These are phyloP conservation scores for Didymella keratinophila DNA, from an alignment of 2,329 filamentous ascomycete species.

Conservation along the genomic window DNA sequence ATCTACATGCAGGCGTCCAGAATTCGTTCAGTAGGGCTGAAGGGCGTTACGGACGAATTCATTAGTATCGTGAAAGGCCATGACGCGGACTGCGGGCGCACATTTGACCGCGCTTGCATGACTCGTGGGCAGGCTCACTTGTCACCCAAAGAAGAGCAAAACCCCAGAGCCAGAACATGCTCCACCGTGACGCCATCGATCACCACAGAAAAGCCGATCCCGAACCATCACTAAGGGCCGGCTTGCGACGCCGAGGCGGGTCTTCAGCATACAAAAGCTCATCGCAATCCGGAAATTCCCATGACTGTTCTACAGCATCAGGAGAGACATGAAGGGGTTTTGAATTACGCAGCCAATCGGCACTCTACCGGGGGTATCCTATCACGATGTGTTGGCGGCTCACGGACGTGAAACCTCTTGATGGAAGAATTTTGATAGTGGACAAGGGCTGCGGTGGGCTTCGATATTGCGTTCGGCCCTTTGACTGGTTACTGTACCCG, in stretches of 20 bases:
- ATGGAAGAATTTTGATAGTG: not conserved
- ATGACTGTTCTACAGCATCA: slow-evolving; percentile 5
- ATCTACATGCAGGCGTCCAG: slow-evolving; percentile 4
- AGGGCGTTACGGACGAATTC: slow-evolving; percentile 18
- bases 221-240: slow-evolving; percentile 1
- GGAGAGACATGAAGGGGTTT: not conserved
- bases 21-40: slow-evolving; percentile 1
- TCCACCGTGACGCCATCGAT: slow-evolving; percentile 22
- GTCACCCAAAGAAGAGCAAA: slow-evolving; percentile 6
- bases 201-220: slow-evolving; percentile 20
- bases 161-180: slow-evolving; percentile 5
- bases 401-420: not conserved
- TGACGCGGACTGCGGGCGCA: slow-evolving; percentile 19
- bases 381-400: slow-evolving; percentile 9
- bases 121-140: slow-evolving; percentile 16
- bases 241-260: not conserved
- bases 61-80: slow-evolving; percentile 16
- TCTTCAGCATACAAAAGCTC: slow-evolving; percentile 10
- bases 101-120: slow-evolving; percentile 17
- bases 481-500: not conserved
- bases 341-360: slow-evolving; percentile 14
- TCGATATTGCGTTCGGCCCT: slow-evolving; percentile 12
- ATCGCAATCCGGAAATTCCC: slow-evolving; percentile 15
- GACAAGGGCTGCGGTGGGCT: slow-evolving; percentile 2
- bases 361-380: not conserved